phyloP scores from a whole-genome alignment of 192 early-diverging fungal species.

The Borealophlyctis nickersoniae region DNA sequence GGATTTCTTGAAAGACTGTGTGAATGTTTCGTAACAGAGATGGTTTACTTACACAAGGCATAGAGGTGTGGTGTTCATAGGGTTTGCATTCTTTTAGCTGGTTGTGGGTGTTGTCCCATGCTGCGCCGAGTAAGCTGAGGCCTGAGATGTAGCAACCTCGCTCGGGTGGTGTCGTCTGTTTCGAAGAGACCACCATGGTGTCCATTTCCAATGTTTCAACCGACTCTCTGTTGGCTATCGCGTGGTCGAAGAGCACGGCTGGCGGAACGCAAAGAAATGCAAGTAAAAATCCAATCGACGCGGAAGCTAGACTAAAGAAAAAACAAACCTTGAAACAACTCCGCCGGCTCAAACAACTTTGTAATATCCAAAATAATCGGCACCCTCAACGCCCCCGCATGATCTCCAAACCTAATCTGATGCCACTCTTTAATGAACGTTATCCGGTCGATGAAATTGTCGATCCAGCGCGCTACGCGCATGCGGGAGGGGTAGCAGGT shows the following conservation, averaged over 20 bases:
- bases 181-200: conserved; percentile 14
- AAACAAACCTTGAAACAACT: conserved; percentile 15
- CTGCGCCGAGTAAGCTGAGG: conserved; percentile 13
- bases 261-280: background rate
- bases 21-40: background rate
- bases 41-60: background rate
- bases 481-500: background rate
- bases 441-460: conserved; percentile 14
- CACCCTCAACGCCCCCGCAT: background rate
- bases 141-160: conserved; percentile 16
- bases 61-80: background rate
- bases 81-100: conserved; percentile 14
- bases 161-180: conserved; percentile 25
- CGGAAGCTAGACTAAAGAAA: background rate
- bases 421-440: conserved; percentile 17
- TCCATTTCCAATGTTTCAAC: conserved; percentile 11
- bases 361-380: conserved; percentile 20
- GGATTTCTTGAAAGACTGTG: background rate
- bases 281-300: background rate
- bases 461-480: conserved; percentile 8
- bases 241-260: background rate
- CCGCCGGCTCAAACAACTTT: conserved; percentile 14
- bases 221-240: background rate
- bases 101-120: conserved; percentile 16
- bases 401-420: background rate